Conservation (phyloP, 257 asterid species). For the Leonotis leonurus region DNA sequence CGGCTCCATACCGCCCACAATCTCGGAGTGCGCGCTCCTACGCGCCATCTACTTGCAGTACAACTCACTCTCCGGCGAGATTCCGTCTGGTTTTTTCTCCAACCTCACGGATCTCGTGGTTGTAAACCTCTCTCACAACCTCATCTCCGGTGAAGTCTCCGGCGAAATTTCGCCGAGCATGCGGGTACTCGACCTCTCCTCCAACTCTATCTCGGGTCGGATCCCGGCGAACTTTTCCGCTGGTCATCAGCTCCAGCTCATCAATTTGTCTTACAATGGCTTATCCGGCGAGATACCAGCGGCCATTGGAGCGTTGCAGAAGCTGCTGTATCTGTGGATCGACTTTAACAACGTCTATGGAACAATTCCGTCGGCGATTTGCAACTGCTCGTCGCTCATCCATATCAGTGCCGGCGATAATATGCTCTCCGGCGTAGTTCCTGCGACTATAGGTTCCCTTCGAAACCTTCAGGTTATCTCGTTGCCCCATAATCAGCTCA, state of each 20-base stretch:
- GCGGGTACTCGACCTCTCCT: slow-evolving; percentile 54
- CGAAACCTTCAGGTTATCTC: slow-evolving; percentile 45
- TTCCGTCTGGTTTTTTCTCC: slow-evolving; percentile 36
- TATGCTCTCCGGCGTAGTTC: slow-evolving; percentile 56
- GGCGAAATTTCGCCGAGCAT: slow-evolving; percentile 29
- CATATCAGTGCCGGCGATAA: slow-evolving; percentile 64
- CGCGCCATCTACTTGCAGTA: slow-evolving; percentile 66
- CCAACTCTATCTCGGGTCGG: slow-evolving; percentile 47
- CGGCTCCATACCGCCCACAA: slow-evolving; percentile 50
- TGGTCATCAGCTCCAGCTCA: slow-evolving; percentile 42
- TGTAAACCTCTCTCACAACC: slow-evolving; percentile 48
- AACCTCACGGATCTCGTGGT: slow-evolving; percentile 54
- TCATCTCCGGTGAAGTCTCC: slow-evolving; percentile 36
- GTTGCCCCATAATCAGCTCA: slow-evolving; percentile 47
- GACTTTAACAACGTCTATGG: slow-evolving; percentile 54
- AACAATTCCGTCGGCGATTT: slow-evolving; percentile 67
- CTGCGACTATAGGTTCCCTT: slow-evolving; percentile 53
- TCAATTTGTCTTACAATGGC: slow-evolving; percentile 52
- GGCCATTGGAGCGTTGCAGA: slow-evolving; percentile 40
- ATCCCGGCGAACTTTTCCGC: slow-evolving; percentile 46
- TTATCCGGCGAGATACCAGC: slow-evolving; percentile 64
- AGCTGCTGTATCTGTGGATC: slow-evolving; percentile 48
- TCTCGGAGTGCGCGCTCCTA: slow-evolving; percentile 41
- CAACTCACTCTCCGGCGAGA: slow-evolving; percentile 53
- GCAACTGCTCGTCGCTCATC: slow-evolving; percentile 62